Base-by-base conservation (phyloP, 192 early-diverging fungal species). In the Mortierella antarctica region DNA sequence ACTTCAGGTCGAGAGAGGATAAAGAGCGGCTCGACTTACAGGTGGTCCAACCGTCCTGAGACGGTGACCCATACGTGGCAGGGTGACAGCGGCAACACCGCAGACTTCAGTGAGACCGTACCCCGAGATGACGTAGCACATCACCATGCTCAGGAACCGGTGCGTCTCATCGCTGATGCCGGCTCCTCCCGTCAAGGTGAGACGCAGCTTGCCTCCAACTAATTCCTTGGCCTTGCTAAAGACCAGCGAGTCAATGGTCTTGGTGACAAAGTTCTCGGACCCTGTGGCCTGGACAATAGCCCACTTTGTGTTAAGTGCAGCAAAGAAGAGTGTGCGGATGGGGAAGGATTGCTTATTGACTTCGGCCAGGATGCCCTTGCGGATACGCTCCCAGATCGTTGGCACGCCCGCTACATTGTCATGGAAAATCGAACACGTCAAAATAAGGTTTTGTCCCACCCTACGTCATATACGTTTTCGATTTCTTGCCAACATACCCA, bases 51-150 rank as follows among this genome's bases (percentile, higher is more conserved):
- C 88, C 41, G 86, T 88, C 1, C 74, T 67, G 15, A 83, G 56
- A 10, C 74, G 70, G 48, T 67, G 61, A 11, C 88, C 86, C 66
- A 85, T 67, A 2, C 57, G n/a, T 40, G 88, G 86, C 46, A 85
- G 46, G 7, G 87, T 83, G 1, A 86, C 73, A 40, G 83, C 70
- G 55, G 71, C 85, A 59, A 84, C 67, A 71, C 92, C 83, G 67
- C 90, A 83, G 74, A 89, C 83, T 31, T 94, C 92, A 41, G 92
- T 93, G 83, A 95, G 89, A 39, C 93, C 92, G 75, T 92, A 93
- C 14, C 94, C 94, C 42, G 87, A 84, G 9, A 93, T 64, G 17
- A 92, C 82, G 18, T 88, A 83, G 72, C 90, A 91, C 42, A 91
- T 73, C n/a, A 85, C 77, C 62, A 86, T 82, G 42, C 87, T 86